phyloP scores from a whole-genome alignment of 352 stramenopile genomes.

The Phytophthora pini region DNA sequence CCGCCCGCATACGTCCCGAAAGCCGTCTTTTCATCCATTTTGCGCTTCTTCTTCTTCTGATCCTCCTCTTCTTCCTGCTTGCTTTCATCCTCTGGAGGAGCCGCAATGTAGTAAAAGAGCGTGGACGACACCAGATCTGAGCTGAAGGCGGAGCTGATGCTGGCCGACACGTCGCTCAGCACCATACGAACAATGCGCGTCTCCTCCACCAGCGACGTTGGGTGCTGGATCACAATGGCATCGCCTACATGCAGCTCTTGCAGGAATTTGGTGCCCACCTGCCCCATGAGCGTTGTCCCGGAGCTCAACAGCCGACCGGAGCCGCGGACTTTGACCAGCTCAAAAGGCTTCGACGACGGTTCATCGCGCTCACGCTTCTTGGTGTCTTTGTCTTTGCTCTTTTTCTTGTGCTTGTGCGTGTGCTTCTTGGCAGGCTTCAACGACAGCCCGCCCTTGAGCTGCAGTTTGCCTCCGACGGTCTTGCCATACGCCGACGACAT shows the following conservation, averaged over 20 bases:
- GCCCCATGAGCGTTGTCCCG: constrained; percentile 89
- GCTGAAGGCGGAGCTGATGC: constrained; percentile 88
- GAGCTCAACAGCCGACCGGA: constrained; percentile 86
- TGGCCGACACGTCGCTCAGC: constrained; percentile 87
- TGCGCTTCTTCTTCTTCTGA: constrained; percentile 61
- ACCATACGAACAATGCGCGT: constrained; percentile 93
- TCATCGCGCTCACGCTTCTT: constrained; percentile 15
- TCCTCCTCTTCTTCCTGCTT: constrained; percentile 45
- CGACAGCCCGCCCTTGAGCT: constrained; percentile 87
- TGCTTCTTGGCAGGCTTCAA: constrained; percentile 61
- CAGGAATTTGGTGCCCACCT: constrained; percentile 84
- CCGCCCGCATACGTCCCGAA: constrained; percentile 91
- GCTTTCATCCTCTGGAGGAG: constrained; percentile 67
- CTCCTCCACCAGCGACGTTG: constrained; percentile 86
- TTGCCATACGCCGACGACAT: constrained; percentile 61
- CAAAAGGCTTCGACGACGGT: constrained; percentile 48
- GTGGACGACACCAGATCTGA: constrained; percentile 90
- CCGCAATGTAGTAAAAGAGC: constrained; percentile 90
- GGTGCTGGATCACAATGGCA: constrained; percentile 89
- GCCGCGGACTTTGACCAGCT: constrained; percentile 81
- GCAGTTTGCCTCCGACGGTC: constrained; percentile 79
- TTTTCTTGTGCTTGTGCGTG: constrained; percentile 68
- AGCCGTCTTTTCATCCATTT: constrained; percentile 63
- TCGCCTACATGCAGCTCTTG: constrained; percentile 83
- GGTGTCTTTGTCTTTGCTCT: constrained; percentile 36